Conservation (phyloP, 108 stramenopile species). For the Skeletonema costatum region DNA sequence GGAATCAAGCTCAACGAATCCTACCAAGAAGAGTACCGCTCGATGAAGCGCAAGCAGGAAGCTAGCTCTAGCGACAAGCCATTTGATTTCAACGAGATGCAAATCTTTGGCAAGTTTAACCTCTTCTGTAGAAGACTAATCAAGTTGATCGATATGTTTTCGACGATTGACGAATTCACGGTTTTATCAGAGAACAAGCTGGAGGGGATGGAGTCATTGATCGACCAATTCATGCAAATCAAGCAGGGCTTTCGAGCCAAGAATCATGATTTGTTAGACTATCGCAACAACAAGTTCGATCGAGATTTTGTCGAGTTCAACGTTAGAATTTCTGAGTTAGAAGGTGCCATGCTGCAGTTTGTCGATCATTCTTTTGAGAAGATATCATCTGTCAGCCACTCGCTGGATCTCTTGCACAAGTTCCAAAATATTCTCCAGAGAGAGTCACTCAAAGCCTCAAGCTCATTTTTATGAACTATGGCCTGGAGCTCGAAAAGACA, state of each 20-base stretch:
- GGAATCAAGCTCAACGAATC: slow-evolving; percentile 89
- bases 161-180: slow-evolving; percentile 87
- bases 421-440: slow-evolving; percentile 88
- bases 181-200: slow-evolving; percentile 78
- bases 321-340: slow-evolving; percentile 76
- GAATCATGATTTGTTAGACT: slow-evolving; percentile 87
- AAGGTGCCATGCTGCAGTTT: slow-evolving; percentile 81
- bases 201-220: slow-evolving; percentile 90
- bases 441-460: slow-evolving; percentile 84
- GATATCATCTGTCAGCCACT: slow-evolving; percentile 85
- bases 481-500: slow-evolving; percentile 89
- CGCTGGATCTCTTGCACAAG: slow-evolving; percentile 79
- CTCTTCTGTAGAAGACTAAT: slow-evolving; percentile 88
- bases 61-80: slow-evolving; percentile 81
- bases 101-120: slow-evolving; percentile 91
- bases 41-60: slow-evolving; percentile 84
- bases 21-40: slow-evolving; percentile 88
- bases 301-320: slow-evolving; percentile 94
- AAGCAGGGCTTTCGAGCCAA: slow-evolving; percentile 77
- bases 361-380: slow-evolving; percentile 91
- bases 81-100: slow-evolving; percentile 87
- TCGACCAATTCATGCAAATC: slow-evolving; percentile 76
- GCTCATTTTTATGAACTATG: slow-evolving; percentile 92
- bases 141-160: slow-evolving; percentile 92
- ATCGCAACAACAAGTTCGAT: slow-evolving; percentile 88